Percentiles rank a stretch among this genome's conserved stretches.
Conservation (phyloP, 768 basidiomycete genomes). For the Lactifluus subvellereus region DNA sequence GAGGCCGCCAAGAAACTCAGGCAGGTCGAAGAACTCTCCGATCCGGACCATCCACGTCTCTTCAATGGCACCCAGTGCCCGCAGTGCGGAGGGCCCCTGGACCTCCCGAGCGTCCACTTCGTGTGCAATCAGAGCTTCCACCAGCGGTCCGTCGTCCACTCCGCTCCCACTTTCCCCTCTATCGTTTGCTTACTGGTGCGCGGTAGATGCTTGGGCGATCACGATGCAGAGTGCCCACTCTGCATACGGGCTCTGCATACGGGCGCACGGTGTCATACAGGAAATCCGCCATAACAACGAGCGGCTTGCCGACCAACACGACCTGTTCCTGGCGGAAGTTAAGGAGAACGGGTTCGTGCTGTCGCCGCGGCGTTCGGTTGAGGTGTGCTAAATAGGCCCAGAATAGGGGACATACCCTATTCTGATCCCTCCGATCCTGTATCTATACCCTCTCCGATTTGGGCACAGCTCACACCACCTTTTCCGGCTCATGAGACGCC, state of each 20-base stretch:
- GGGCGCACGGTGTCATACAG: slow-evolving; percentile 81
- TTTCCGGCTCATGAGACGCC: neutral
- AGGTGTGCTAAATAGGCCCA: slow-evolving; percentile 45
- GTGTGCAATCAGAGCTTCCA: slow-evolving; percentile 99
- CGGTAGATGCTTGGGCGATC: slow-evolving; percentile 76
- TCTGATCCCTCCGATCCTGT: neutral
- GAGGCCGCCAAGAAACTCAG: slow-evolving; percentile 78
- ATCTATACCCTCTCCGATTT: neutral
- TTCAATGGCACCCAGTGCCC: slow-evolving; percentile 96
- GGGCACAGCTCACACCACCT: neutral
- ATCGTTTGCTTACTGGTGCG: neutral
- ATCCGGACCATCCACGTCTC: slow-evolving; percentile 72
- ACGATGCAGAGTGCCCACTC: slow-evolving; percentile 84
- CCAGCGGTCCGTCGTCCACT: slow-evolving; percentile 57
- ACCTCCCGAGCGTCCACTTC: slow-evolving; percentile 91
- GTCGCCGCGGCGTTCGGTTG: slow-evolving; percentile 66
- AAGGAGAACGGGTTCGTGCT: slow-evolving; percentile 63
- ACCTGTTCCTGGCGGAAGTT: slow-evolving; percentile 72
- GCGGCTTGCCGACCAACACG: slow-evolving; percentile 74
- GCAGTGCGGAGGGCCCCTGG: slow-evolving; percentile 81
- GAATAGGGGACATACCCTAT: slow-evolving; percentile 20
- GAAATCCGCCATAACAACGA: slow-evolving; percentile 88
- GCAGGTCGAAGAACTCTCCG: slow-evolving; percentile 75
- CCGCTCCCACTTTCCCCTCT: neutral
- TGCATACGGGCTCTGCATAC: slow-evolving; percentile 46